These are phyloP conservation scores for Neocatenulostroma microsporum DNA, from an alignment of 2,329 filamentous ascomycete species.

Conservation along the genomic window DNA sequence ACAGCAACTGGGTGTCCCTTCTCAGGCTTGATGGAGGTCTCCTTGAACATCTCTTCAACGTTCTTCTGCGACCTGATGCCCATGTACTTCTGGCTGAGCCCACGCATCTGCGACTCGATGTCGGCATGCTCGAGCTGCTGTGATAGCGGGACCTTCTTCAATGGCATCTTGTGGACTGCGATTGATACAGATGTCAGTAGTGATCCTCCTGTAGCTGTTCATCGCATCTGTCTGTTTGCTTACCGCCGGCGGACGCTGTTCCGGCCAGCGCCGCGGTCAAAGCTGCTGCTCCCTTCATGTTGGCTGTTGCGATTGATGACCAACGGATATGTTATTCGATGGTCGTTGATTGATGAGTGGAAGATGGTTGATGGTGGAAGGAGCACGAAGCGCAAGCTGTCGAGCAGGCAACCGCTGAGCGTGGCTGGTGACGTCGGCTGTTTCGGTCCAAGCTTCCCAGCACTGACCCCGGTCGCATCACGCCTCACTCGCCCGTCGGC, in stretches of 20 bases:
- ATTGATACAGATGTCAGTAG: background rate
- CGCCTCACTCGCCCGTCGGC: no score
- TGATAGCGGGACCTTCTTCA: constrained; percentile 88
- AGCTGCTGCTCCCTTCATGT: constrained; percentile 79
- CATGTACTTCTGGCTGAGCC: constrained; percentile 94
- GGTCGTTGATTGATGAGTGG: background rate
- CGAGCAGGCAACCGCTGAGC: no score
- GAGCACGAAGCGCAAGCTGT: no score
- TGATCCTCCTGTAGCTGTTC: no score
- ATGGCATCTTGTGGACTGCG: constrained; percentile 26
- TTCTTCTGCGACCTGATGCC: constrained; percentile 64
- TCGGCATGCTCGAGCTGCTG: constrained; percentile 82
- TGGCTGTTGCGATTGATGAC: no score
- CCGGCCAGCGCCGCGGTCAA: constrained; percentile 69
- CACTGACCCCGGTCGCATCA: no score
- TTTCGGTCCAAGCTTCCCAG: no score
- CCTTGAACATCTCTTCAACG: constrained; percentile 70
- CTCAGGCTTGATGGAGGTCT: constrained; percentile 58
- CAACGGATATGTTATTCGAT: background rate
- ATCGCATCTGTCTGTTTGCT: no score
- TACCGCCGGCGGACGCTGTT: constrained; percentile 5
- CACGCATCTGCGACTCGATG: constrained; percentile 71
- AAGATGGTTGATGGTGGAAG: constrained; percentile 3
- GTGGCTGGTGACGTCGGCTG: no score
- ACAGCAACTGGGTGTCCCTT: constrained; percentile 75